phyloP scores from a whole-genome alignment of 1,284 basidiomycete species.

The Microbotryomycetes sp. region DNA sequence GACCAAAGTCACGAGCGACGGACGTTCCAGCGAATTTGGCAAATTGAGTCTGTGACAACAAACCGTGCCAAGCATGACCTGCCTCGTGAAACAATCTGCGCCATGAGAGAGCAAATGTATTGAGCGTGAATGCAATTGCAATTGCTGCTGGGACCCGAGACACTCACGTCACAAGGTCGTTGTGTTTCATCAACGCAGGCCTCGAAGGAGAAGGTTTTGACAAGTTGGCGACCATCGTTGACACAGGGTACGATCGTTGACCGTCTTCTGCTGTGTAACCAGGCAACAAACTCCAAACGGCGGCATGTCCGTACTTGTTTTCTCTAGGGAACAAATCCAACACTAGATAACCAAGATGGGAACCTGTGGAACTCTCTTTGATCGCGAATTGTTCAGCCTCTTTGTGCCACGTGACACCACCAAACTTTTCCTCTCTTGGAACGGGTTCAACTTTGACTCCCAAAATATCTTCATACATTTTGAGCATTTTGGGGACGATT shows the following conservation, averaged over 20 bases:
- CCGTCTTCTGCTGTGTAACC: conserved; percentile 44
- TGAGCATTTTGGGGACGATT: conserved; percentile 69
- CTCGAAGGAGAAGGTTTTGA: conserved; percentile 71
- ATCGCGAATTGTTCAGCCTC: conserved; percentile 43
- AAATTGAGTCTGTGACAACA: conserved; percentile 65
- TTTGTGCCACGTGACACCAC: conserved; percentile 33
- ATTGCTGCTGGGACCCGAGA: conserved; percentile 18
- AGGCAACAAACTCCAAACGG: conserved; percentile 62
- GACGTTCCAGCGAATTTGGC: conserved; percentile 65
- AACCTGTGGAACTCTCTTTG: conserved; percentile 34
- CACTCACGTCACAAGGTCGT: conserved; percentile 47
- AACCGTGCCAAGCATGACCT: conserved; percentile 71
- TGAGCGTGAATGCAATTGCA: conserved; percentile 38
- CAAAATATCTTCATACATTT: conserved; percentile 71
- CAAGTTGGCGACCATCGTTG: conserved; percentile 80
- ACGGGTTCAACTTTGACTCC: conserved; percentile 64
- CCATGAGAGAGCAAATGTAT: not conserved
- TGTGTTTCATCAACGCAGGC: conserved; percentile 73
- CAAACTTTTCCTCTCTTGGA: conserved; percentile 20
- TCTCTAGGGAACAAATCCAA: conserved; percentile 75
- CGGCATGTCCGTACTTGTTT: conserved; percentile 64
- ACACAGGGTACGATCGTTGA: conserved; percentile 57
- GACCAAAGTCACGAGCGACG: conserved; percentile 75
- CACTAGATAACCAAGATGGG: conserved; percentile 72
- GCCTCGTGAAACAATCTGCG: conserved; percentile 53